These are phyloP conservation scores for Yueomyces sinensis DNA, from an alignment of 805 yeast species.

Conservation along the genomic window DNA sequence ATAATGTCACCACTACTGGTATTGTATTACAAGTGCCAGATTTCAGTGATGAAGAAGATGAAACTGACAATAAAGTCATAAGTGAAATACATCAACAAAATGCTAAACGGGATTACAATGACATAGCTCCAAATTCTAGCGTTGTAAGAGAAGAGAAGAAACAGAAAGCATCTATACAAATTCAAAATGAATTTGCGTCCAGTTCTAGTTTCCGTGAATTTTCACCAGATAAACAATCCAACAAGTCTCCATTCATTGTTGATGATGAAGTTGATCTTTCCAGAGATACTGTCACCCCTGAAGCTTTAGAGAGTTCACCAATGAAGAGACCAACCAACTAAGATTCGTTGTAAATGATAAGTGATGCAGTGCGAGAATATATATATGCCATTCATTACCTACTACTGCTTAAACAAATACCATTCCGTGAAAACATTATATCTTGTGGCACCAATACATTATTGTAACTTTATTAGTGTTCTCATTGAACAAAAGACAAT, in stretches of 20 bases:
- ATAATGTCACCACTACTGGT: conserved; percentile 14
- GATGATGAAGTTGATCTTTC: too few species aligned
- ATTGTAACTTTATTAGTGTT: too few species aligned
- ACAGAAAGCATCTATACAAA: conserved; percentile 19
- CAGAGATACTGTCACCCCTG: neutral
- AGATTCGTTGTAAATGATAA: neutral
- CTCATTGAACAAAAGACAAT: too few species aligned
- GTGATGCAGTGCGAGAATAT: too few species aligned
- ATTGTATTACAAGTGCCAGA: conserved; percentile 15
- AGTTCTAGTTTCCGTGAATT: conserved; percentile 11
- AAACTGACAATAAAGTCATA: conserved; percentile 1
- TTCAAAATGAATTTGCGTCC: conserved; percentile 23
- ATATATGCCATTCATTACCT: too few species aligned
- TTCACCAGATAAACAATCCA: neutral
- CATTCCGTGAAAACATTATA: too few species aligned
- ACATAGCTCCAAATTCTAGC: too few species aligned
- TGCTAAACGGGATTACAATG: too few species aligned
- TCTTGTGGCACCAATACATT: too few species aligned
- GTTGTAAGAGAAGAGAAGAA: conserved; percentile 19
- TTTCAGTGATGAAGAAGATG: conserved; percentile 18
- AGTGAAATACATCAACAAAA: too few species aligned
- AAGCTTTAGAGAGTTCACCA: neutral
- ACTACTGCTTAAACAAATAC: too few species aligned
- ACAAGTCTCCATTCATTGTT: neutral
- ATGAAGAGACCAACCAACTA: neutral